A percentile compares a stretch with the other conserved stretches of the same genome.
These are phyloP conservation scores for Hypericum perforatum DNA, from an alignment of 345 rosid species.

Conservation along the genomic window DNA sequence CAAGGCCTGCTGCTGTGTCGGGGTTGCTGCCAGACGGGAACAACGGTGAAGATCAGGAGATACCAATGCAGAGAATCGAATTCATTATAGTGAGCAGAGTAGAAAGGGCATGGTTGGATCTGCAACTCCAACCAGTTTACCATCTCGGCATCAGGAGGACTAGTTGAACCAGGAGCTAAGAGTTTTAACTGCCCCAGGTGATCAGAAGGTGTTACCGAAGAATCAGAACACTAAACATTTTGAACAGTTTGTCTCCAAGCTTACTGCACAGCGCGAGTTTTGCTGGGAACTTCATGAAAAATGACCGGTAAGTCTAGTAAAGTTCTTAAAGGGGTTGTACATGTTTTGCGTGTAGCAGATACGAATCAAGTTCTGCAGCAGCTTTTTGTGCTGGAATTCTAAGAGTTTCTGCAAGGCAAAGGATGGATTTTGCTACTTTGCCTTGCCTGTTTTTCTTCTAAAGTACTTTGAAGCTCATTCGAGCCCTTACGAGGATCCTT, in stretches of 20 bases:
- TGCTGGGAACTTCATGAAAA: conserved; percentile 43
- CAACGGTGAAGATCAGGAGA: conserved; percentile 32
- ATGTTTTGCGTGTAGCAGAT: conserved; percentile 43
- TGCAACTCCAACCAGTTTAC: conserved; percentile 32
- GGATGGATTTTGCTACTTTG: conserved; percentile 28
- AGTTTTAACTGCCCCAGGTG: conserved; percentile 51
- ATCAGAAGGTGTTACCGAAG: conserved; percentile 37
- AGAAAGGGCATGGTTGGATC: conserved; percentile 91
- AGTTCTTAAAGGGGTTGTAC: no score
- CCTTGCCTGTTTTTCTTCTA: neutral
- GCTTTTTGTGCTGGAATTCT: conserved; percentile 77
- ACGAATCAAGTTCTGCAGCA: conserved; percentile 70
- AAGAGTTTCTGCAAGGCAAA: conserved; percentile 38
- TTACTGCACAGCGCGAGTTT: conserved; percentile 55
- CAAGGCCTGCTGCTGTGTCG: conserved; percentile 20
- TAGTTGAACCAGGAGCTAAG: conserved; percentile 60
- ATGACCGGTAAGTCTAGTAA: conserved; percentile 53
- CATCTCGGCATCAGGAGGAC: conserved; percentile 64
- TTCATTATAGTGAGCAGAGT: conserved; percentile 92
- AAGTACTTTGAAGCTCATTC: neutral
- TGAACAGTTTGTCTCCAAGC: conserved; percentile 75
- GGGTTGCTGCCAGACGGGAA: conserved; percentile 30
- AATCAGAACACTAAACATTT: conserved; percentile 39
- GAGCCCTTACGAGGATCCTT: neutral
- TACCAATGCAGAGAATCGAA: conserved; percentile 87